Evolutionary conservation across 768 basidiomycete species (phyloP).

Genomic region (Russula foetens): DNA sequence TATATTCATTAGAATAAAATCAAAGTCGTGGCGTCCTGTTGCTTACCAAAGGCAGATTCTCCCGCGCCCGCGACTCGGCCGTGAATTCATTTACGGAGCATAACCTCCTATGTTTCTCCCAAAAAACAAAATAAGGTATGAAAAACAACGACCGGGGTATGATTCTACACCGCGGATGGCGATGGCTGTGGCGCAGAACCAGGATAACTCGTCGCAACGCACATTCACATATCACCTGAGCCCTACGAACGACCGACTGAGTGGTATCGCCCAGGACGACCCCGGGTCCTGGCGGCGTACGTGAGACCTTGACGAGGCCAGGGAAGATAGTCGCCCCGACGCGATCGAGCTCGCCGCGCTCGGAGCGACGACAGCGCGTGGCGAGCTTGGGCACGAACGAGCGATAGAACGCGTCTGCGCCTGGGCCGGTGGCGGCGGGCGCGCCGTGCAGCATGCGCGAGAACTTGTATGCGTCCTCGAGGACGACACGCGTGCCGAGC

Average conservation of each 20-base stretch:
- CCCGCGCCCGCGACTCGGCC: neutral
- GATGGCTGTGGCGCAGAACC: neutral
- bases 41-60: neutral
- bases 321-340: conserved; percentile 86
- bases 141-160: neutral
- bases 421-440: conserved; percentile 40
- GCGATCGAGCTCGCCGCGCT: conserved; percentile 60
- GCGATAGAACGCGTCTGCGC: conserved; percentile 68
- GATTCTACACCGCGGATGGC: neutral
- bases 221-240: conserved; percentile 84
- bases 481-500: conserved; percentile 42
- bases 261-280: conserved; percentile 38
- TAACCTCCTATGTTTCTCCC: neutral
- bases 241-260: conserved; percentile 72
- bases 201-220: conserved; percentile 36
- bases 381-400: conserved; percentile 83
- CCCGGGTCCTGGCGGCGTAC: conserved; percentile 29
- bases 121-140: neutral
- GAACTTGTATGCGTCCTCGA: conserved; percentile 70
- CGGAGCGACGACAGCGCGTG: conserved; percentile 71
- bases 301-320: conserved; percentile 75
- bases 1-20: conserved; percentile 6
- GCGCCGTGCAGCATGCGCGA: conserved; percentile 82
- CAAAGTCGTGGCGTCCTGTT: neutral
- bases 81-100: no score